phyloP scores from a whole-genome alignment of 345 rosid species.

The Sapria himalayana region DNA sequence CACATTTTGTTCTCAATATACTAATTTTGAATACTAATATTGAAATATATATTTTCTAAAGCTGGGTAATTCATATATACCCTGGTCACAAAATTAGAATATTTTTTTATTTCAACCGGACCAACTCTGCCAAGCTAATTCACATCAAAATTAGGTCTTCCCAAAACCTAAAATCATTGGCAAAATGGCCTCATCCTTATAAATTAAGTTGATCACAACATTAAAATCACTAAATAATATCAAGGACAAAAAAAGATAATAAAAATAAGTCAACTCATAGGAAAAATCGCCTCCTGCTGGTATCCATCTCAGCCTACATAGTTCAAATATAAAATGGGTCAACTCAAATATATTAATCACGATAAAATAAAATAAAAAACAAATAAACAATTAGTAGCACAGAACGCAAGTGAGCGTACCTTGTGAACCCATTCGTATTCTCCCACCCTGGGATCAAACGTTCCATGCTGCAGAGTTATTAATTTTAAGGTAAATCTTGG shows the following conservation, averaged over 20 bases:
- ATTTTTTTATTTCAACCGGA: no score
- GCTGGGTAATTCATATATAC: no score
- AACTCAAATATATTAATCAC: slow-evolving; percentile 1
- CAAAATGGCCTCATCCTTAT: no score
- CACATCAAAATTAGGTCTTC: no score
- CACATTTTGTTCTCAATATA: no score
- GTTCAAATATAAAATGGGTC: background rate
- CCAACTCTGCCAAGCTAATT: no score
- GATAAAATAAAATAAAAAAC: slow-evolving; percentile 1
- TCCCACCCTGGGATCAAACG: slow-evolving; percentile 65
- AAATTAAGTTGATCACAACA: no score
- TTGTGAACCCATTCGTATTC: slow-evolving; percentile 97
- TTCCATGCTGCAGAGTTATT: slow-evolving; percentile 67
- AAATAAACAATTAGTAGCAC: background rate
- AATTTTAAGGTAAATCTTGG: slow-evolving; percentile 77
- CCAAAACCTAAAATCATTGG: no score
- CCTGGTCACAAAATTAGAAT: no score
- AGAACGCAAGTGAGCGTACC: slow-evolving; percentile 17
- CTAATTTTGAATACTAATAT: no score
- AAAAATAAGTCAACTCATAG: slow-evolving; percentile 17
- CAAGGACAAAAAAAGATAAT: background rate
- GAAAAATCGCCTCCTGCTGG: slow-evolving; percentile 91
- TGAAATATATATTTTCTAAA: no score
- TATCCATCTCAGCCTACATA: slow-evolving; percentile 90
- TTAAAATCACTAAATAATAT: no score